Percentiles rank a stretch among this genome's conserved stretches.
phyloP scores from a whole-genome alignment of 441 rosid genomes.

The Gossypium davidsonii region DNA sequence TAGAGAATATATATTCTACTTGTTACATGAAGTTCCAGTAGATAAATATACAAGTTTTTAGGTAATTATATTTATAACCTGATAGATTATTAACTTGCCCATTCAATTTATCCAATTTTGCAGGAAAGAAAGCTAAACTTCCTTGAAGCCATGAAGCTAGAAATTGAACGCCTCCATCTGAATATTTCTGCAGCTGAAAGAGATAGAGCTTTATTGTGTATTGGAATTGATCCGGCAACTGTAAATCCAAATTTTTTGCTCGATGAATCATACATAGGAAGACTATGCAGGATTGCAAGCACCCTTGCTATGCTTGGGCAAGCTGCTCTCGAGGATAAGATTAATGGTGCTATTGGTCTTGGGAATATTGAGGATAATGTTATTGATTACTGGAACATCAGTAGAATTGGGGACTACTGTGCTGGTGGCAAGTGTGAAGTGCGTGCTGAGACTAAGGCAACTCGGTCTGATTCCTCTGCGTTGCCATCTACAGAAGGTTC shows the following conservation, averaged over 20 bases:
- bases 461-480: slow-evolving; percentile 30
- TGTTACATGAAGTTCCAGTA: background rate
- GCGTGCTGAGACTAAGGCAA: slow-evolving; percentile 45
- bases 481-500: slow-evolving; percentile 38
- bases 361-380: slow-evolving; percentile 44
- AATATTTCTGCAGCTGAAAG: slow-evolving; percentile 96
- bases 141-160: slow-evolving; percentile 78
- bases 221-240: slow-evolving; percentile 91
- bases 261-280: slow-evolving; percentile 63
- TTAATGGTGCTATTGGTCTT: slow-evolving; percentile 74
- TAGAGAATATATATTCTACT: background rate
- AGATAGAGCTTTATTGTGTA: slow-evolving; percentile 81
- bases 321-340: slow-evolving; percentile 79
- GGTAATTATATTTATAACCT: slow-evolving; percentile 6
- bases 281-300: slow-evolving; percentile 68
- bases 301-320: slow-evolving; percentile 77
- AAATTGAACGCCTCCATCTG: slow-evolving; percentile 76
- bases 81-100: slow-evolving; percentile 15
- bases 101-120: slow-evolving; percentile 19
- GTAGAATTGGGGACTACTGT: slow-evolving; percentile 58
- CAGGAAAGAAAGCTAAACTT: slow-evolving; percentile 72
- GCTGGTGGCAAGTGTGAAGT: slow-evolving; percentile 67
- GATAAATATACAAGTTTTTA: background rate
- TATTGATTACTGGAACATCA: slow-evolving; percentile 79
- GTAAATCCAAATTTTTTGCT: slow-evolving; percentile 76